Conservation (phyloP, 2,329 filamentous ascomycete genomes). For the Colletotrichum cereale region DNA sequence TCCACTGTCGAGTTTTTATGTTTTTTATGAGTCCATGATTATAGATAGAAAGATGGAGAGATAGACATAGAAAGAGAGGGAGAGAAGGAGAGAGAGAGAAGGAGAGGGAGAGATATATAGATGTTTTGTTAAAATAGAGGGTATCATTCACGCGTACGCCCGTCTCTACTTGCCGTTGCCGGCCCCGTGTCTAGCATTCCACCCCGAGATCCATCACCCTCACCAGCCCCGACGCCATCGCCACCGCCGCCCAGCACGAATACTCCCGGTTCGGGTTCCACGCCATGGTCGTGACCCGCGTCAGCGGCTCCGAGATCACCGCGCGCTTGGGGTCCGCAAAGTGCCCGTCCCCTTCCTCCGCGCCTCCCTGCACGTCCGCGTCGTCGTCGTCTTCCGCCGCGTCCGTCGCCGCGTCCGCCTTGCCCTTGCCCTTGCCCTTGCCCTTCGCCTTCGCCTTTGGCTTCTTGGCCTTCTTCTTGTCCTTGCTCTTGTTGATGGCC, state of each 20-base stretch:
- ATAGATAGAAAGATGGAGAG: constrained; percentile 1
- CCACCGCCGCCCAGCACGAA: constrained; percentile 76
- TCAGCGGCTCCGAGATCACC: constrained; percentile 72
- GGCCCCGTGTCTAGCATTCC: constrained; percentile 45
- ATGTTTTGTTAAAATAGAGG: constrained; percentile 30
- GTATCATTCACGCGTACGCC: constrained; percentile 14
- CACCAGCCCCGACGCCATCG: constrained; percentile 75
- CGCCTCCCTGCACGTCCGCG: constrained; percentile 40
- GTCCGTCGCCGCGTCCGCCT: constrained; percentile 37
- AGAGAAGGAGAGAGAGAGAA: neutral
- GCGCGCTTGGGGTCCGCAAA: constrained; percentile 55
- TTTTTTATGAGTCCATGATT: neutral
- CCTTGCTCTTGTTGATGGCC: constrained; percentile 51
- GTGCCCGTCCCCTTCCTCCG: constrained; percentile 43
- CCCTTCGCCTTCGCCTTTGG: constrained; percentile 52
- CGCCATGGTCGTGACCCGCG: constrained; percentile 70
- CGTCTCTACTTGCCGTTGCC: neutral
- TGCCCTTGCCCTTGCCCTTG: constrained; percentile 48
- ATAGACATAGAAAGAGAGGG: too few species aligned
- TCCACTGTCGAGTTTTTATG: too few species aligned
- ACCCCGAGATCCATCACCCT: constrained; percentile 75
- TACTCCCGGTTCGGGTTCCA: constrained; percentile 78
- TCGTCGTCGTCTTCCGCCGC: constrained; percentile 48
- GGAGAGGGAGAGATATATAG: constrained; percentile 16
- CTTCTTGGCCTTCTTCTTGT: constrained; percentile 52